A percentile compares a stretch with the other conserved stretches of the same genome.
Evolutionary conservation across 2,329 filamentous ascomycete genomes (phyloP).

Genomic region (Monosporascus sp.): DNA sequence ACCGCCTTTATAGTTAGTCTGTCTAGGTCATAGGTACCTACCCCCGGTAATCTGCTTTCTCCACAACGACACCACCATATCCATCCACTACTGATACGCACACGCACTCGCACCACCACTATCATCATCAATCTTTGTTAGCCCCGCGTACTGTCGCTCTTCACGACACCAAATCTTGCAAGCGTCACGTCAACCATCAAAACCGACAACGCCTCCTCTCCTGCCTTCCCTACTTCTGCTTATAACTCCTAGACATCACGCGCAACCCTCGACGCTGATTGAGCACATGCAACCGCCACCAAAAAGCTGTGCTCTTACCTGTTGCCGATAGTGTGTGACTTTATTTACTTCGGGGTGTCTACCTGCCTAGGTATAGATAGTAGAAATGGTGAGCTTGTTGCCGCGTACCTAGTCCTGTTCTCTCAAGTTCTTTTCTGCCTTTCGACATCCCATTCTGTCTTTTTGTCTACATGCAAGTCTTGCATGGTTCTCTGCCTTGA

Average conservation of each 20-base stretch:
- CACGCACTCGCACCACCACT: not conserved
- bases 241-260: not conserved
- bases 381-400: not conserved
- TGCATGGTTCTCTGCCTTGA: not conserved
- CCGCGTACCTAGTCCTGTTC: not conserved
- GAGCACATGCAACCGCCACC: not conserved
- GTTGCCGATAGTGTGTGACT: not conserved
- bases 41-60: no score
- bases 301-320: not conserved
- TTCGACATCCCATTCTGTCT: not conserved
- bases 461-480: not conserved
- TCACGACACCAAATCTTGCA: not conserved
- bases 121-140: conserved; percentile 1
- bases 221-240: not conserved
- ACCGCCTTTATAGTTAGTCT: no score
- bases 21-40: no score
- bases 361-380: not conserved
- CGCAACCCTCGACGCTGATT: not conserved
- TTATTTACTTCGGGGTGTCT: not conserved
- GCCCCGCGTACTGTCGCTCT: not conserved
- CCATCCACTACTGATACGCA: not conserved
- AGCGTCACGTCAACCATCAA: not conserved
- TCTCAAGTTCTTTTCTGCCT: not conserved
- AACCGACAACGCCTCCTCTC: not conserved
- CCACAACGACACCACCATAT: no score